Percentiles rank a stretch among this genome's conserved stretches.
These are phyloP conservation scores for Lepiota venenata DNA, from an alignment of 768 basidiomycete genomes.

Conservation along the genomic window DNA sequence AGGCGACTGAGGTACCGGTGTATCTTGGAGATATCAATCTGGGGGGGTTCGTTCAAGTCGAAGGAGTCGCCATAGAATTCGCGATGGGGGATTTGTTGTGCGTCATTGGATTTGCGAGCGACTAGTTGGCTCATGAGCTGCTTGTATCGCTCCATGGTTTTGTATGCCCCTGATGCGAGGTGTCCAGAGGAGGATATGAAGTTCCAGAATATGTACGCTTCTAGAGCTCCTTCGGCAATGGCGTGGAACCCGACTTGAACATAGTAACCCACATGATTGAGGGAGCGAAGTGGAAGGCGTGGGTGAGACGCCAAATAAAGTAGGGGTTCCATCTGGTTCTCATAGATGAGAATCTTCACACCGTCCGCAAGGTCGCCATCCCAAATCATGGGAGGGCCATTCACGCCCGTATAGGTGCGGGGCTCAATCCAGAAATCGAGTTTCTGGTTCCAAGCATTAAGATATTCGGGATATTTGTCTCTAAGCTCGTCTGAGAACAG, in stretches of 20 bases:
- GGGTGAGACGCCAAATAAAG: conserved; percentile 35
- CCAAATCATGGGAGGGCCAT: conserved; percentile 6
- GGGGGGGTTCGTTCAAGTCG: neutral
- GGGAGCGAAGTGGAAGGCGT: conserved; percentile 21
- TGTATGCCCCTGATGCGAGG: conserved; percentile 25
- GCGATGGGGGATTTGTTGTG: conserved; percentile 28
- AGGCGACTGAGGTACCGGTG: conserved; percentile 31
- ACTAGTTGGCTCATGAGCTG: conserved; percentile 17
- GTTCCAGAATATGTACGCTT: conserved; percentile 35
- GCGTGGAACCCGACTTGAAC: conserved; percentile 32
- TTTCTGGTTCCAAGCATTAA: conserved; percentile 26
- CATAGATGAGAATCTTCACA: conserved; percentile 31
- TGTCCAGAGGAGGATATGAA: conserved; percentile 25
- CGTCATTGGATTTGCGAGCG: conserved; percentile 23
- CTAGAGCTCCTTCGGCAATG: conserved; percentile 25
- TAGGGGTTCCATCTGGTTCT: conserved; percentile 27
- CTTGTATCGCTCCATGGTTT: conserved; percentile 17
- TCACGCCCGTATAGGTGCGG: neutral
- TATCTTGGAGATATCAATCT: conserved; percentile 17
- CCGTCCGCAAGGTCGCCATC: conserved; percentile 29
- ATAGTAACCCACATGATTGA: conserved; percentile 25
- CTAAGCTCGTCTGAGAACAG: conserved; percentile 29
- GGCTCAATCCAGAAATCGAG: conserved; percentile 34
- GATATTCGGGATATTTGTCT: conserved; percentile 24
- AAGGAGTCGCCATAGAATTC: conserved; percentile 19